A percentile compares a stretch with the other conserved stretches of the same genome.
These are phyloP conservation scores for Echium plantagineum DNA, from an alignment of 257 asterid species.

Conservation along the genomic window DNA sequence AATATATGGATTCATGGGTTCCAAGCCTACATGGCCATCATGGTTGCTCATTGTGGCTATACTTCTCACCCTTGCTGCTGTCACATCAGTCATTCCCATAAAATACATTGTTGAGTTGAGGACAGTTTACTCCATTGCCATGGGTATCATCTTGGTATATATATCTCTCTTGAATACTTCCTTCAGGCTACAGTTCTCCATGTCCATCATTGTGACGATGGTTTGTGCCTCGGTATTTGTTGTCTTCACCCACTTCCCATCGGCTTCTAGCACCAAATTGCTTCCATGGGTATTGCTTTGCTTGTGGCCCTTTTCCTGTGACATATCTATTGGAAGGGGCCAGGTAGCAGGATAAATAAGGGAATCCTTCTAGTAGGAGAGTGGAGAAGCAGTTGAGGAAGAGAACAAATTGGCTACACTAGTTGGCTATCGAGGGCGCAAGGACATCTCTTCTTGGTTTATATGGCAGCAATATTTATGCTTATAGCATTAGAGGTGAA, in stretches of 20 bases:
- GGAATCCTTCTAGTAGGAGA: constrained; percentile 36
- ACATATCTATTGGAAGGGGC: constrained; percentile 90
- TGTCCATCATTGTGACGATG: constrained; percentile 76
- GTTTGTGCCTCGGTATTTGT: constrained; percentile 76
- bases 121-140: constrained; percentile 58
- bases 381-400: constrained; percentile 52
- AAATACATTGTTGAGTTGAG: constrained; percentile 80
- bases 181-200: constrained; percentile 83
- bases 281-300: constrained; percentile 93
- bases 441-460: constrained; percentile 90
- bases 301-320: constrained; percentile 94
- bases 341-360: constrained; percentile 70
- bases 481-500: constrained; percentile 94
- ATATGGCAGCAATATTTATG: constrained; percentile 89
- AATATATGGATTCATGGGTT: constrained; percentile 83
- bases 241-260: constrained; percentile 92
- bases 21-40: constrained; percentile 92
- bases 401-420: constrained; percentile 65
- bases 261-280: constrained; percentile 86
- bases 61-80: constrained; percentile 84
- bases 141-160: constrained; percentile 83
- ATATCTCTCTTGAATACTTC: constrained; percentile 86
- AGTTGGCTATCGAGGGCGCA: constrained; percentile 93
- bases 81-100: constrained; percentile 83
- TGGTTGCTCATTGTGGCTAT: constrained; percentile 88